phyloP scores from a whole-genome alignment of 2,329 filamentous ascomycete genomes.

The Clarireedia homoeocarpa region DNA sequence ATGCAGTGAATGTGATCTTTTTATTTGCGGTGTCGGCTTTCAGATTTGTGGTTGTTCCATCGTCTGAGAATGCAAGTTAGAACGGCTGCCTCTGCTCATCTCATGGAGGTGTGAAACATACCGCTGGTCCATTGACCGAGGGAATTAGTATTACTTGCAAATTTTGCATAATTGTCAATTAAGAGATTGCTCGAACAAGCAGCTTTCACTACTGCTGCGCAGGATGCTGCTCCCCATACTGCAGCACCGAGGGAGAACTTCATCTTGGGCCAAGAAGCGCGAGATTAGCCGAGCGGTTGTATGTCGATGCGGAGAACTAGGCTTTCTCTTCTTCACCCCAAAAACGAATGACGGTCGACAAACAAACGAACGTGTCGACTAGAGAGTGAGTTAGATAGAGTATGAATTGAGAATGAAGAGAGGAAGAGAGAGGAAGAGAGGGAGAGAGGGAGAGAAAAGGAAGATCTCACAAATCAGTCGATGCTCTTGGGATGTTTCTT shows the following conservation, averaged over 20 bases:
- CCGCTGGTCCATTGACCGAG: constrained; percentile 32
- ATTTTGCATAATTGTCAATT: constrained; percentile 28
- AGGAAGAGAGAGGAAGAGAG: no score
- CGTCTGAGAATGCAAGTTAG: constrained; percentile 33
- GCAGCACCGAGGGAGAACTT: background rate
- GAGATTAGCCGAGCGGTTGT: background rate
- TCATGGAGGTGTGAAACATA: constrained; percentile 15
- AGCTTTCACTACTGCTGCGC: constrained; percentile 12
- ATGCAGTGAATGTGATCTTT: constrained; percentile 39
- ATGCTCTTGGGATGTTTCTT: no score
- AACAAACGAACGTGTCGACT: constrained; percentile 4
- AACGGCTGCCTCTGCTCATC: background rate
- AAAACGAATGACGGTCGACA: constrained; percentile 2
- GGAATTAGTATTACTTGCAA: constrained; percentile 29
- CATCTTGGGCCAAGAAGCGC: background rate
- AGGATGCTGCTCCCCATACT: constrained; percentile 4
- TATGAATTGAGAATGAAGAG: no score
- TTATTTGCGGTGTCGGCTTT: constrained; percentile 32
- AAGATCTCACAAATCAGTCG: no score
- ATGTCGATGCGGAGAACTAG: background rate
- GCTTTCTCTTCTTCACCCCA: background rate
- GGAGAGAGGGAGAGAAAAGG: no score
- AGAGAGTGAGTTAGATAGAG: no score
- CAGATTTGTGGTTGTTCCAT: constrained; percentile 39
- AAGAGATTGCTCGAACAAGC: constrained; percentile 25